These are phyloP conservation scores for Xerophyta viscosa DNA, from an alignment of 106 monocot genomes.

Conservation along the genomic window DNA sequence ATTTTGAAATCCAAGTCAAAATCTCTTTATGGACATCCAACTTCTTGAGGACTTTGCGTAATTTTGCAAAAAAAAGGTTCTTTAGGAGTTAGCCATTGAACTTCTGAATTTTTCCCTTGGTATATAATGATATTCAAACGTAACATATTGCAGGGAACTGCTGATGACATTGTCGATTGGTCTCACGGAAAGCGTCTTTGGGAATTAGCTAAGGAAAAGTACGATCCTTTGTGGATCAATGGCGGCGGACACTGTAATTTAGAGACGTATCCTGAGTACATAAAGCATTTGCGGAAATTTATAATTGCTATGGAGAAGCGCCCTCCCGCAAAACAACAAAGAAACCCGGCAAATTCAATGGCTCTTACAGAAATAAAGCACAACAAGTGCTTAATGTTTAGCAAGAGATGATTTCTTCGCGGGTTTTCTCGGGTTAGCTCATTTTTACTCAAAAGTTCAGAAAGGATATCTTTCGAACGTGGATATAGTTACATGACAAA, in stretches of 20 bases:
- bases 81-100: too few relatives aligned
- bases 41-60: too few relatives aligned
- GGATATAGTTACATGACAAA: too few relatives aligned
- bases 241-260: constrained; percentile 95
- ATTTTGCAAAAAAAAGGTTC: too few relatives aligned
- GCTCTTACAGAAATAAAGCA: constrained; percentile 46
- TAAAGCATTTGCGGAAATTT: constrained; percentile 78
- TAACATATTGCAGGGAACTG: constrained; percentile 76
- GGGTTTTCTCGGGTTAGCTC: too few relatives aligned
- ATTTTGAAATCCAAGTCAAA: too few relatives aligned
- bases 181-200: constrained; percentile 88
- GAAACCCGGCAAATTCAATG: constrained; percentile 14
- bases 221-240: constrained; percentile 85
- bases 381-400: constrained; percentile 94
- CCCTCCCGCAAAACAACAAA: constrained; percentile 25
- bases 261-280: constrained; percentile 86
- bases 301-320: constrained; percentile 75
- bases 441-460: too few relatives aligned
- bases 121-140: too few relatives aligned
- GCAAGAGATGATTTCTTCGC: constrained; percentile 39
- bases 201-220: constrained; percentile 89
- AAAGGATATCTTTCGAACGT: too few relatives aligned
- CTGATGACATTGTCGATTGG: constrained; percentile 82
- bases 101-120: too few relatives aligned
- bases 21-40: too few relatives aligned